Evolutionary conservation across 768 basidiomycete genomes (phyloP), one percentile per base, ranked within the genome.

Genomic region (Pisolithus microcarpus): DNA sequence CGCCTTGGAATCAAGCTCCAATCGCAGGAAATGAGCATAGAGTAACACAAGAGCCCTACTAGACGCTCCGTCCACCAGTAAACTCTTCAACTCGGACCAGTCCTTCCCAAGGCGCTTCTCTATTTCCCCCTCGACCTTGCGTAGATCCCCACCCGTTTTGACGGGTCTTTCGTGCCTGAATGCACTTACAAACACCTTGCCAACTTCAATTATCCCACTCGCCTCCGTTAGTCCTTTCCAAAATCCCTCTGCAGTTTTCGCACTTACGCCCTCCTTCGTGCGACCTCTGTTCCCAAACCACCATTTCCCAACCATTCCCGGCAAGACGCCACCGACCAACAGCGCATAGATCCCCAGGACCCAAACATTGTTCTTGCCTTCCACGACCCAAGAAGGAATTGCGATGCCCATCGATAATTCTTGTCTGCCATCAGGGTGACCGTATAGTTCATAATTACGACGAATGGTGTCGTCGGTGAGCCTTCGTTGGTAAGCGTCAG

Each of bases 361-460:
- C 83, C 86, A 93, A 26, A 89, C 78, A 54, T 86, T 91, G 69
- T 98, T 96, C 61, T 89, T 81, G 38, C 88, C 80, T 60, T 93
- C 92, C 46, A 99, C 77, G 50, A 99, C 82, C 92, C 94, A 97
- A 49, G 80, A 75, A 0, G 96, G 96, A 5, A 99, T 74, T 0
- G 96, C 96, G 57, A 99, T 94, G 48, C 94, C 94, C 80, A 93
- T 91, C 15, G 87, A 82, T 26, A 94, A 75, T 61, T 91, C 87
- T 64, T 97, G 92, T n/a, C 91, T 85, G 7, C 96, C 96, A 65
- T 99, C 96, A 0, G 96, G 96, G 63, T 99, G 87, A 2, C 93
- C 92, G 56, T 88, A 97, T 36, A 84, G 74, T 57, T 87, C 81
- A 72, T 84, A 83, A 67, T 99, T 99, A 61, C 86, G 82, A 38